Conservation (phyloP, 352 stramenopile genomes). For the Peronospora destructor region DNA sequence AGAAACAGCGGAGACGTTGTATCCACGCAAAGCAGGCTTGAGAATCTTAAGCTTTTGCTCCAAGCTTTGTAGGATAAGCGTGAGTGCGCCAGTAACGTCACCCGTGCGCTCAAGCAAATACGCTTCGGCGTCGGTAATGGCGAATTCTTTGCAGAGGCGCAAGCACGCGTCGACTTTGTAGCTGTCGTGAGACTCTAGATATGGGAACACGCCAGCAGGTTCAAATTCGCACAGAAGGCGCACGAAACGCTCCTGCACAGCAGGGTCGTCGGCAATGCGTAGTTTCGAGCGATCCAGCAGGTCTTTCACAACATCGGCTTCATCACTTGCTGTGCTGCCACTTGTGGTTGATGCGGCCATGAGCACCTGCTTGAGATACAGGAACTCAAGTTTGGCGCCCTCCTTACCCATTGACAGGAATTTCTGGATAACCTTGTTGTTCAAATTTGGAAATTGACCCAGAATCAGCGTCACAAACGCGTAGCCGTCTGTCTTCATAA, state of each 20-base stretch:
- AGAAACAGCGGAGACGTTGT: conserved; percentile 44
- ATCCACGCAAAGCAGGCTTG: conserved; percentile 75
- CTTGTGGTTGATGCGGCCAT: conserved; percentile 49
- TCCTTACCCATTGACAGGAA: conserved; percentile 77
- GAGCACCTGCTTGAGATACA: conserved; percentile 77
- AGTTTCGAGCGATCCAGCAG: conserved; percentile 76
- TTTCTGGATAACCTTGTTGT: conserved; percentile 81
- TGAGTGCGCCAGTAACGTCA: conserved; percentile 89
- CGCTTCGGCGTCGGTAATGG: conserved; percentile 81
- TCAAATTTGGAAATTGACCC: conserved; percentile 80
- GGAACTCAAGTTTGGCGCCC: conserved; percentile 71
- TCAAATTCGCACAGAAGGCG: conserved; percentile 74
- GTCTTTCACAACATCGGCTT: conserved; percentile 72
- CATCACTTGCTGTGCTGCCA: conserved; percentile 40
- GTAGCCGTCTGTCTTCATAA: conserved; percentile 87
- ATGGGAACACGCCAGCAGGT: conserved; percentile 66
- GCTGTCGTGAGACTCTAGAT: conserved; percentile 78
- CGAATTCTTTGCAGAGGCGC: conserved; percentile 79
- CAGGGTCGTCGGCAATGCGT: conserved; percentile 71
- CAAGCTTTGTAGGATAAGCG: conserved; percentile 89
- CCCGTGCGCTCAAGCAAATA: conserved; percentile 91
- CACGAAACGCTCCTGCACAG: conserved; percentile 80
- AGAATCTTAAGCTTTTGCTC: conserved; percentile 90
- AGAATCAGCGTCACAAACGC: conserved; percentile 83
- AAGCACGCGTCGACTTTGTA: conserved; percentile 84